A percentile compares a stretch with the other conserved stretches of the same genome.
Conservation (phyloP, 2,329 filamentous ascomycete genomes). For the Penicillium freii region DNA sequence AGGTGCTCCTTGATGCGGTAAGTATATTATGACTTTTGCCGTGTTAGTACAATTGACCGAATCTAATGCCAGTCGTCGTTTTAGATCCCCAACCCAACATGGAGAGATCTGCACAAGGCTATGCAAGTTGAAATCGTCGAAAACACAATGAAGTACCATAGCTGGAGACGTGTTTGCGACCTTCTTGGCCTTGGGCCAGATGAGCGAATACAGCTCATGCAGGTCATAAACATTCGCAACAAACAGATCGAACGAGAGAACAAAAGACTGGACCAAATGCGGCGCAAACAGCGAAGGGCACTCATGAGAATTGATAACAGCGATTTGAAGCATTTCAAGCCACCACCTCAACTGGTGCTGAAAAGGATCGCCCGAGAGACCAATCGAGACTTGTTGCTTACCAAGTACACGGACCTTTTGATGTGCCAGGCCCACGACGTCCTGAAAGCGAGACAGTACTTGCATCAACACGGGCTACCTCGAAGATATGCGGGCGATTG, state of each 20-base stretch:
- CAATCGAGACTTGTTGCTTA: slow-evolving; percentile 5
- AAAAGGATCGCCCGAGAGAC: slow-evolving; percentile 25
- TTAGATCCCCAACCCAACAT: slow-evolving; percentile 24
- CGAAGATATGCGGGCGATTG: slow-evolving; percentile 34
- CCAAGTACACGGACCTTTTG: slow-evolving; percentile 23
- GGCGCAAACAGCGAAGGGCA: slow-evolving; percentile 32
- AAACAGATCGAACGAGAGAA: slow-evolving; percentile 33
- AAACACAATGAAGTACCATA: slow-evolving; percentile 29
- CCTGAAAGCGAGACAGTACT: slow-evolving; percentile 31
- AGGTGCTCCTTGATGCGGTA: slow-evolving; percentile 11
- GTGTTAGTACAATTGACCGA: background rate
- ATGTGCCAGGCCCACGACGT: slow-evolving; percentile 33
- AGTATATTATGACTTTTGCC: background rate
- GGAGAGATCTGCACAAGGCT: slow-evolving; percentile 33
- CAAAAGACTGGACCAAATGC: slow-evolving; percentile 32
- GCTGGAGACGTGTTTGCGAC: slow-evolving; percentile 21
- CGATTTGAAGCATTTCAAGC: slow-evolving; percentile 18
- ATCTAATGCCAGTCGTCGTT: background rate
- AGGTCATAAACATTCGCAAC: slow-evolving; percentile 20
- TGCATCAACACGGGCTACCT: slow-evolving; percentile 31
- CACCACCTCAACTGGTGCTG: slow-evolving; percentile 32
- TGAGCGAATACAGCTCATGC: slow-evolving; percentile 23
- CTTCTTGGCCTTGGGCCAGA: slow-evolving; percentile 27
- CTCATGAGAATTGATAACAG: slow-evolving; percentile 37
- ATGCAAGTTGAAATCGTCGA: slow-evolving; percentile 39